Base-by-base conservation (phyloP, 1,284 basidiomycete species). In the Trametes versicolor region DNA sequence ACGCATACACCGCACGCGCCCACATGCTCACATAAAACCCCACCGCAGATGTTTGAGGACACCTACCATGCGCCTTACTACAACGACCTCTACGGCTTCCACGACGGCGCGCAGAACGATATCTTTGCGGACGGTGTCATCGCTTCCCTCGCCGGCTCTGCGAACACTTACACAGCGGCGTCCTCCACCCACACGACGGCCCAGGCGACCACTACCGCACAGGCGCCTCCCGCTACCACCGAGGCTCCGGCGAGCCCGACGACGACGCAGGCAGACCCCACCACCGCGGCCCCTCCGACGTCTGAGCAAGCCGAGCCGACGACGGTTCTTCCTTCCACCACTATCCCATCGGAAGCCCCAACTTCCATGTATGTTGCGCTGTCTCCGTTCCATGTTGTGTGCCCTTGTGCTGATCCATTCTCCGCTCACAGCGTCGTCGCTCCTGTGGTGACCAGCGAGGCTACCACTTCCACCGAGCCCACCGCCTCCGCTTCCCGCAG, bases 41-140 rank as follows among this genome's bases (percentile, higher is more conserved):
- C 2, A 9, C 7, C 17, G 21, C 68, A 86, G 84, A 84, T 87
- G 80, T 85, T 85, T 68, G 86, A 88, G 74, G 86, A 79, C 54
- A 75, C 78, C 0, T 83, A 81, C 71, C 76, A 81, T 12, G 86
- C 87, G 6, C 88, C 86, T 0, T 80, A 82, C 63, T 91, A 90
- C 75, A 84, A 79, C 68, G 80, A 82, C 67, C 75, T 84, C 7
- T 89, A 87, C 79, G 83, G 83, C 70, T 90, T 87, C 77, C 65
- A 70, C 7, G 82, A 88, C 67, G 86, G 88, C 23, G 80, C 86
- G 1, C 88, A 91, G 74, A 79, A 87, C 70, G 88, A 90, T 73
- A 87, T 90, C 69, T 89, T 88, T 75, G 72, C 79, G 63, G 82
- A 85, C 61, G 72, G 73, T 36, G 71, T 72, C 47, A 67, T 70